Conservation (phyloP, 768 basidiomycete species). For the Mycena floridula region DNA sequence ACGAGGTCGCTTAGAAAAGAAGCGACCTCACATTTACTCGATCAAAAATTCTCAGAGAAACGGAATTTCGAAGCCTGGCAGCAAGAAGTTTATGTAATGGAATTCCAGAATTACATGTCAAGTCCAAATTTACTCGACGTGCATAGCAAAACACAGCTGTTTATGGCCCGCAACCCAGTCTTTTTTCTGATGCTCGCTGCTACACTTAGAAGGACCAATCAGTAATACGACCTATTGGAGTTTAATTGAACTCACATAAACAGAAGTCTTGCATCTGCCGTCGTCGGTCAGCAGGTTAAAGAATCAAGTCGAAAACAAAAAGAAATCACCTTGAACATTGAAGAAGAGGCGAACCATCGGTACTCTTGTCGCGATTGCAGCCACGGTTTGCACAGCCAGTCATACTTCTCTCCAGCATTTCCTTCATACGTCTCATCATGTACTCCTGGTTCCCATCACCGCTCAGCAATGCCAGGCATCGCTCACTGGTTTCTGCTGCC, state of each 20-base stretch:
- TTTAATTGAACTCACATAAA: constrained; percentile 37
- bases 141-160: no score
- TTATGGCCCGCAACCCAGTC: no score
- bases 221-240: no score
- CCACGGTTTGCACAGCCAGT: constrained; percentile 24
- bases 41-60: no score
- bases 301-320: constrained; percentile 1
- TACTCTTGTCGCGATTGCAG: constrained; percentile 16
- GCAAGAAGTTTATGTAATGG: no score
- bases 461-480: constrained; percentile 27
- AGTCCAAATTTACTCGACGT: no score
- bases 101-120: no score
- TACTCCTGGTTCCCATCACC: constrained; percentile 16
- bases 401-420: constrained; percentile 21
- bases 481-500: constrained; percentile 25
- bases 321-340: constrained; percentile 29
- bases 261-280: constrained; percentile 33
- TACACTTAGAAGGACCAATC: no score
- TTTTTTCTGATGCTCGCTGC: no score
- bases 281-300: not conserved
- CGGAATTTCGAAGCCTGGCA: no score
- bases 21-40: no score
- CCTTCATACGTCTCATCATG: constrained; percentile 22
- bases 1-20: no score
- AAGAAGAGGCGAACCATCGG: constrained; percentile 22